Evolutionary conservation across 768 basidiomycete species (phyloP), one percentile per base, ranked within the genome.

Genomic region (Lyophyllum atratum): DNA sequence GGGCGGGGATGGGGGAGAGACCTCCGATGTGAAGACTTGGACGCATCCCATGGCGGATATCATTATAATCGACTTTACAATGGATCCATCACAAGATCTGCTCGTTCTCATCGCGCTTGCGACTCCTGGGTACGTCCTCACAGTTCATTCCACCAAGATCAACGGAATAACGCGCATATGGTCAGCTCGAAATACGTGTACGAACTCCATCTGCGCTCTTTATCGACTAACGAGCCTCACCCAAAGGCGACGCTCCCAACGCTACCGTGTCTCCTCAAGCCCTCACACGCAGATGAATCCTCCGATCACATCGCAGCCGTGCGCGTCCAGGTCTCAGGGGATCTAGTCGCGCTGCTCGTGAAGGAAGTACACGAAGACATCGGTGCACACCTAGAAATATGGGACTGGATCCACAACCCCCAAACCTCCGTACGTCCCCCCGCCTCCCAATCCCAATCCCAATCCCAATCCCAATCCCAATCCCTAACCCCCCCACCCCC

Each of bases 31-130:
- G 56, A 69, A 70, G 52, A 68, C 66, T 33, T 82, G 81, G 81
- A 77, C 75, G 1, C 78, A 82, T 58, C 47, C 66, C 24, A 78
- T 80, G 69, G 68, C 66, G 12, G 75, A 76, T 34, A 50, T 79
- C 21, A 73, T 69, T 43, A 75, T 82, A 55, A 73, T 82, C 24
- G 83, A 85, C 59, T 83, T 85, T 49, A 82, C 83, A 0, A 83
- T 85, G 76, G 82, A 82, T 68, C 81, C 80, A 11, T 70, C 75
- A 4, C 81, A 83, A 66, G 81, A 85, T 66, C 65, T 85, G 4
- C 70, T 84, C 15, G 78, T 82, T 12, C 75, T 85, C 12, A 77
- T 84, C 15, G 72, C 77, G 3, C 68, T 78, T 11, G 72, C 79
- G 0, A 70, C 76, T 34, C 62, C 68, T 22, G 70, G 73, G 82